A percentile compares a stretch with the other conserved stretches of the same genome.
These are phyloP conservation scores for Wickerhamomyces sp. DNA, from an alignment of 1,139 yeast genomes.

Conservation along the genomic window DNA sequence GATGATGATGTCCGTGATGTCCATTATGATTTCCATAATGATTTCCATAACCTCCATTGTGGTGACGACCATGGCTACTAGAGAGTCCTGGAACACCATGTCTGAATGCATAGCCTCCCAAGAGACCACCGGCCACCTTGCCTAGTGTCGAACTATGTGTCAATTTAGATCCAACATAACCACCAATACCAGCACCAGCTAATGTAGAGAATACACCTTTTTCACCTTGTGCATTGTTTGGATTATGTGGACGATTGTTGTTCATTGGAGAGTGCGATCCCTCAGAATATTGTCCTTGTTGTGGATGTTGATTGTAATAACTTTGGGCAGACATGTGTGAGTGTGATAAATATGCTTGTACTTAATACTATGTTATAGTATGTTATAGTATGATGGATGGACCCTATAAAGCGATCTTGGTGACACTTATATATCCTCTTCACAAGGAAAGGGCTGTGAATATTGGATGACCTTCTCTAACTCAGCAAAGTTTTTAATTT, in stretches of 20 bases:
- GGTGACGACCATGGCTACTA: neutral
- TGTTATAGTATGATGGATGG: too few species aligned
- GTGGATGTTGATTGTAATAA: constrained; percentile 1
- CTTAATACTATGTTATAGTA: too few species aligned
- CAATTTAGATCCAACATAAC: constrained; percentile 1
- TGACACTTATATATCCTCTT: too few species aligned
- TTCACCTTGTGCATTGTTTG: neutral
- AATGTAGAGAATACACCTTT: constrained; percentile 1
- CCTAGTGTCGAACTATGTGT: neutral
- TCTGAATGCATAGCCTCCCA: constrained; percentile 1
- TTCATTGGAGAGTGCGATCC: neutral
- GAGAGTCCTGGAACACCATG: constrained; percentile 1
- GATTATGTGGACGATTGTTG: neutral
- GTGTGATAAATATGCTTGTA: too few species aligned
- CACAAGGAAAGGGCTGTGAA: too few species aligned
- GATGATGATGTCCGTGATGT: neutral
- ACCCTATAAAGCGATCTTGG: neutral
- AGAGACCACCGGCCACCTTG: neutral
- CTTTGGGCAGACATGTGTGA: constrained; percentile 1
- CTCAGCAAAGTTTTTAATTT: too few species aligned
- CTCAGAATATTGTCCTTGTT: too few species aligned
- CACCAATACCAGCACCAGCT: constrained; percentile 1
- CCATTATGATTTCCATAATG: neutral
- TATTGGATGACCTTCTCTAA: too few species aligned
- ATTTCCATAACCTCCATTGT: too few species aligned